A percentile compares a stretch with the other conserved stretches of the same genome.
Evolutionary conservation across 768 basidiomycete genomes (phyloP).

Genomic region (Boletus vinaceobasis): DNA sequence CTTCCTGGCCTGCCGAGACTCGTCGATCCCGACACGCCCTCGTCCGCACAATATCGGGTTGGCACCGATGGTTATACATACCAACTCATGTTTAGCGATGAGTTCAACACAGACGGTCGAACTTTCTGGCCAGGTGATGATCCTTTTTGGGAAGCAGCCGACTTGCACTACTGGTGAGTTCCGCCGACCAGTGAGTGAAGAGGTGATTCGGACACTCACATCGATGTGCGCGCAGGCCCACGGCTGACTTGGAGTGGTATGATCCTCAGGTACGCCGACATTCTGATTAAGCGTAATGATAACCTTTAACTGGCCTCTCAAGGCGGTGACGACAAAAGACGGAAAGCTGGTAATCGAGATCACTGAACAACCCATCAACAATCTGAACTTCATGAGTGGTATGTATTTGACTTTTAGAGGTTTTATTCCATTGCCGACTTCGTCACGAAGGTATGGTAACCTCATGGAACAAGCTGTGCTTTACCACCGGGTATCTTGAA

Average conservation of each 20-base stretch:
- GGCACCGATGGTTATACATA: slow-evolving; percentile 78
- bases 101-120: slow-evolving; percentile 71
- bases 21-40: slow-evolving; percentile 77
- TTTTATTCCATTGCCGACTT: slow-evolving; percentile 6
- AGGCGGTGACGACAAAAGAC: slow-evolving; percentile 68
- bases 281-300: not conserved
- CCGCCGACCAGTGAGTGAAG: not conserved
- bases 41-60: slow-evolving; percentile 48
- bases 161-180: slow-evolving; percentile 76
- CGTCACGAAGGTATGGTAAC: slow-evolving; percentile 57
- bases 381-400: slow-evolving; percentile 83
- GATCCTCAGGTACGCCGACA: slow-evolving; percentile 52
- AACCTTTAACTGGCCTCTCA: slow-evolving; percentile 1
- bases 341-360: slow-evolving; percentile 84
- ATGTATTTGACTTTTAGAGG: slow-evolving; percentile 24
- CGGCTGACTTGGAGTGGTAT: slow-evolving; percentile 85
- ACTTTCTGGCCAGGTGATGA: slow-evolving; percentile 81
- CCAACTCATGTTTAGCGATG: slow-evolving; percentile 84
- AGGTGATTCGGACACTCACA: slow-evolving; percentile 4
- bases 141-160: slow-evolving; percentile 82
- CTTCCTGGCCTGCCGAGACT: slow-evolving; percentile 64
- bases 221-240: slow-evolving; percentile 38
- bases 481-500: slow-evolving; percentile 90
- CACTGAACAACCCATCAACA: slow-evolving; percentile 62
- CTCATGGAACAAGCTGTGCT: slow-evolving; percentile 94